Evolutionary conservation across 2,329 filamentous ascomycete genomes (phyloP).

Genomic region (Teratosphaeriaceae sp.): DNA sequence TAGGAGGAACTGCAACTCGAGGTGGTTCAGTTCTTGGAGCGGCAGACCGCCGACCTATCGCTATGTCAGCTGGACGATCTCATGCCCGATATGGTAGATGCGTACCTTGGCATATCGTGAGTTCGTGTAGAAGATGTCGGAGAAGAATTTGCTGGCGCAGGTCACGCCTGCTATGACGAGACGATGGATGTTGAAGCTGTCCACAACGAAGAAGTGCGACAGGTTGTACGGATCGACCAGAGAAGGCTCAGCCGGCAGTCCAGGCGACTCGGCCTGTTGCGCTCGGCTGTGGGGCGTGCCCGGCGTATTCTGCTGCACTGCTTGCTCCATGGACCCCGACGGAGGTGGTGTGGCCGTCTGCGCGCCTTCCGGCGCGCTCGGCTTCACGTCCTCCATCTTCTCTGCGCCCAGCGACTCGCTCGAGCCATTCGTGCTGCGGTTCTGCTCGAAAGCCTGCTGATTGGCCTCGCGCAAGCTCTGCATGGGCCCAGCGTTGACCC

Average conservation of each 20-base stretch:
- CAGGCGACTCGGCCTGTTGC: constrained; percentile 25
- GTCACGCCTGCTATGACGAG: constrained; percentile 95
- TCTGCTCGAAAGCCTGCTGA: constrained; percentile 39
- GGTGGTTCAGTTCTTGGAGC: constrained; percentile 84
- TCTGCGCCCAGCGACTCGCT: constrained; percentile 22
- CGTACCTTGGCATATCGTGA: constrained; percentile 96
- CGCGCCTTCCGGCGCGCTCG: constrained; percentile 23
- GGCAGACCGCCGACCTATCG: constrained; percentile 85
- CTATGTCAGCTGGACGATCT: neutral
- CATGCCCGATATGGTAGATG: neutral
- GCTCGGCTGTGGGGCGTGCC: constrained; percentile 32
- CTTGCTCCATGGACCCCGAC: constrained; percentile 42
- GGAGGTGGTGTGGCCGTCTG: constrained; percentile 44
- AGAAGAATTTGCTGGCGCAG: constrained; percentile 99
- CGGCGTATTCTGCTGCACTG: constrained; percentile 26
- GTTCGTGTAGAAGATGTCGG: constrained; percentile 97
- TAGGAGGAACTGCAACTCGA: constrained; percentile 91
- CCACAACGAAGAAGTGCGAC: constrained; percentile 81
- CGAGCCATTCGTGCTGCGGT: constrained; percentile 14
- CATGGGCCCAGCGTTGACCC: constrained; percentile 76
- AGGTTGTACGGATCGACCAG: constrained; percentile 43
- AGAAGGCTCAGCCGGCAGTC: constrained; percentile 29
- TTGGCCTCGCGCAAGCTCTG: constrained; percentile 52
- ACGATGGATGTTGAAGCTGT: constrained; percentile 98
- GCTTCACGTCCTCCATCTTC: constrained; percentile 24